Conservation (phyloP, 129 eudicot species). For the Dittrichia graveolens region DNA sequence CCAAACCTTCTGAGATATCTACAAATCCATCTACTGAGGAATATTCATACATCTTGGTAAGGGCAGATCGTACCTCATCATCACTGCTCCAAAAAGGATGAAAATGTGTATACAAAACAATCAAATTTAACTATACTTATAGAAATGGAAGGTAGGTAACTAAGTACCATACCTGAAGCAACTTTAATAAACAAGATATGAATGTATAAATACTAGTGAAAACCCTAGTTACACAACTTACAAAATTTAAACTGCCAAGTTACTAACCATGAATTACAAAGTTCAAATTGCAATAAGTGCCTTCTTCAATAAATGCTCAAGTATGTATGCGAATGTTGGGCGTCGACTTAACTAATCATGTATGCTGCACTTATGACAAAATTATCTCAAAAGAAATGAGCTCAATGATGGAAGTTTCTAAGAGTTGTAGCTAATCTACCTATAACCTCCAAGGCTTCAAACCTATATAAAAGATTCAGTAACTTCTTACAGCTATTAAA, state of each 20-base stretch:
- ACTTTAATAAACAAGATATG: neutral
- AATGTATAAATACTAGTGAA: neutral
- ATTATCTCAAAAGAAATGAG: neutral
- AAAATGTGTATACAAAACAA: neutral
- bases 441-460: too few species aligned
- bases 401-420: neutral
- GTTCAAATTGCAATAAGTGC: neutral
- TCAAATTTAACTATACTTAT: neutral
- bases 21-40: constrained; percentile 87
- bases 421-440: neutral
- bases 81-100: constrained; percentile 39
- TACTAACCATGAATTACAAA: constrained; percentile 4
- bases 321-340: neutral
- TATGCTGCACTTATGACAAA: neutral
- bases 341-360: neutral
- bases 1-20: constrained; percentile 77
- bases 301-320: neutral
- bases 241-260: neutral
- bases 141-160: neutral
- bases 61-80: constrained; percentile 62
- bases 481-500: too few species aligned
- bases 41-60: constrained; percentile 71
- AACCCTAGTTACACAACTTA: neutral
- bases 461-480: neutral
- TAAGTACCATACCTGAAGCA: neutral